Percentiles rank a stretch among this genome's conserved stretches.
phyloP scores from a whole-genome alignment of 192 early-diverging fungal species.

The Rhizophagus sp. region DNA sequence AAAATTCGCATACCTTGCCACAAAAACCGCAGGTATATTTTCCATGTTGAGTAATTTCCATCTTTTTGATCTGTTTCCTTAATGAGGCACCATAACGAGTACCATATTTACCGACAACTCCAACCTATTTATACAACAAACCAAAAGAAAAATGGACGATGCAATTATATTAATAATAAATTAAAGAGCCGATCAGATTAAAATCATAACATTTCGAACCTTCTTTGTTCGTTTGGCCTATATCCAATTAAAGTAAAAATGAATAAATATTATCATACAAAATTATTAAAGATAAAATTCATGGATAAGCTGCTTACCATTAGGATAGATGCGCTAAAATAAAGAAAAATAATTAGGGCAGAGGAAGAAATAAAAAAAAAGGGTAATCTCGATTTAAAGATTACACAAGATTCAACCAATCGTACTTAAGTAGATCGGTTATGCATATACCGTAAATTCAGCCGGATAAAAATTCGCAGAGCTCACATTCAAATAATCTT shows the following conservation, averaged over 20 bases:
- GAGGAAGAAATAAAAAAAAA: background rate
- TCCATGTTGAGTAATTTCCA: constrained; percentile 98
- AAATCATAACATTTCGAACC: background rate
- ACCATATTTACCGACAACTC: constrained; percentile 99
- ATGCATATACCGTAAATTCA: background rate
- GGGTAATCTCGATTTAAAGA: background rate
- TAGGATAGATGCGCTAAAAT: background rate
- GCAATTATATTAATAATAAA: background rate
- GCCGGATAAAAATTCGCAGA: no score
- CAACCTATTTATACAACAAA: constrained; percentile 62
- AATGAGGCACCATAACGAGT: constrained; percentile 99
- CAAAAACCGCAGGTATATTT: constrained; percentile 99
- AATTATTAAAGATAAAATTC: background rate
- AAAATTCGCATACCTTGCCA: constrained; percentile 71
- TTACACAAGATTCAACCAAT: constrained; percentile 1
- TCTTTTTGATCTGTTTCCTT: constrained; percentile 79
- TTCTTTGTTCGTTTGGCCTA: constrained; percentile 33
- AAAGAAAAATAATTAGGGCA: no score
- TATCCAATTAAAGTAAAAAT: background rate
- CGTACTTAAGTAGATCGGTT: background rate
- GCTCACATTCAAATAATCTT: no score
- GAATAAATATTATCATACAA: background rate
- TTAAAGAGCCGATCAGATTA: background rate
- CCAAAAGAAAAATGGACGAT: background rate
- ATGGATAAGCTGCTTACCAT: background rate